phyloP scores from a whole-genome alignment of 139 green algal species.

The Chlorella sp. region DNA sequence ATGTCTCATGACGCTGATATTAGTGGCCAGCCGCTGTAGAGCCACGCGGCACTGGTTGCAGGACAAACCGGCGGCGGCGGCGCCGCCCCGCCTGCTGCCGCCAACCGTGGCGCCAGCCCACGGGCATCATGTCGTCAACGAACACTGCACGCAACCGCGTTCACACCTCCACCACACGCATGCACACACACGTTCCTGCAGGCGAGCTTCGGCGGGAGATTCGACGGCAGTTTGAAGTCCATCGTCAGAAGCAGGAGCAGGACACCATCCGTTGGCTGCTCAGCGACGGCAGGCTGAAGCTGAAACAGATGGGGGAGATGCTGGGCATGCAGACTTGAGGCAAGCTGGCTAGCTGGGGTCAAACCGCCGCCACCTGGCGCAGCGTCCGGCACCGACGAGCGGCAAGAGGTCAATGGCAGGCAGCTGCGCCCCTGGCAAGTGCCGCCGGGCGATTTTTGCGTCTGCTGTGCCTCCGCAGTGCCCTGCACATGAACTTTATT shows the following conservation, averaged over 20 bases:
- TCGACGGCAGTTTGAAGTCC: slow-evolving; percentile 25
- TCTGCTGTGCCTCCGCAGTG: too few species aligned
- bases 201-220: slow-evolving; percentile 18
- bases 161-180: background rate
- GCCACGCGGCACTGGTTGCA: background rate
- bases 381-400: too few species aligned
- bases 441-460: too few species aligned
- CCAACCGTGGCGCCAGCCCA: background rate
- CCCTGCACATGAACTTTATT: too few species aligned
- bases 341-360: background rate
- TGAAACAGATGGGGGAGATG: slow-evolving; percentile 29
- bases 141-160: background rate
- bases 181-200: background rate
- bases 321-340: slow-evolving; percentile 22
- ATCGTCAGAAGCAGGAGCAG: background rate
- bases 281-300: slow-evolving; percentile 28
- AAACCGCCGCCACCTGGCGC: too few species aligned
- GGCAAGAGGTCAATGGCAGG: too few species aligned
- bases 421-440: too few species aligned
- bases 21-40: background rate
- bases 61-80: background rate
- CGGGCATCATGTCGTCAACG: too few species aligned
- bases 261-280: slow-evolving; percentile 4
- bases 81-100: background rate
- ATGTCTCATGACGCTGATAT: background rate